These are phyloP conservation scores for Aspergillus carlsbadensis DNA, from an alignment of 495 filamentous ascomycete genomes.

Conservation along the genomic window DNA sequence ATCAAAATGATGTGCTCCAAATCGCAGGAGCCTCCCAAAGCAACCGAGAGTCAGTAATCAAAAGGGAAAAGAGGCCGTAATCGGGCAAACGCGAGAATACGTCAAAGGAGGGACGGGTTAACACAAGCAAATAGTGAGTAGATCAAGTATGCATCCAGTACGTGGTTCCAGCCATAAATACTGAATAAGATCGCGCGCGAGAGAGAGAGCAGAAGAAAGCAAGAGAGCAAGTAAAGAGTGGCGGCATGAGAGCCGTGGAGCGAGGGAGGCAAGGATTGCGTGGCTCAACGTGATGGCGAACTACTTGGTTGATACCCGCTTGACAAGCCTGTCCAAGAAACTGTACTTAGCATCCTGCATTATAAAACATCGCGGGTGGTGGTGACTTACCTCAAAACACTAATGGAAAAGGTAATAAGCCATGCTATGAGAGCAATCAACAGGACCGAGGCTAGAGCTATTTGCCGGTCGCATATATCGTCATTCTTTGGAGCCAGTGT, in stretches of 20 bases:
- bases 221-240: background rate
- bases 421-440: constrained; percentile 83
- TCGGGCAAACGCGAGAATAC: constrained; percentile 3
- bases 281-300: background rate
- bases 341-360: constrained; percentile 12
- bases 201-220: background rate
- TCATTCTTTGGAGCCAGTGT: constrained; percentile 38
- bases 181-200: background rate
- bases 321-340: constrained; percentile 55
- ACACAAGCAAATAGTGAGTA: constrained; percentile 1
- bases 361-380: background rate
- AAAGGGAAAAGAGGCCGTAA: constrained; percentile 3
- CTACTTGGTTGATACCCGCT: constrained; percentile 55
- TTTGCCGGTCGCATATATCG: constrained; percentile 66
- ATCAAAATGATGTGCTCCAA: background rate
- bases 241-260: background rate
- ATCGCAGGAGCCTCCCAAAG: background rate
- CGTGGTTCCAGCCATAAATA: constrained; percentile 12
- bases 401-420: constrained; percentile 86
- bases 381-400: constrained; percentile 68
- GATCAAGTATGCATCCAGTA: background rate
- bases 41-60: background rate
- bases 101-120: background rate
- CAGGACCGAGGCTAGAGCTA: constrained; percentile 76
- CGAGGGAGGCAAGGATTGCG: background rate